phyloP scores from a whole-genome alignment of 495 filamentous ascomycete species.

The Hyaloscypha variabilis region DNA sequence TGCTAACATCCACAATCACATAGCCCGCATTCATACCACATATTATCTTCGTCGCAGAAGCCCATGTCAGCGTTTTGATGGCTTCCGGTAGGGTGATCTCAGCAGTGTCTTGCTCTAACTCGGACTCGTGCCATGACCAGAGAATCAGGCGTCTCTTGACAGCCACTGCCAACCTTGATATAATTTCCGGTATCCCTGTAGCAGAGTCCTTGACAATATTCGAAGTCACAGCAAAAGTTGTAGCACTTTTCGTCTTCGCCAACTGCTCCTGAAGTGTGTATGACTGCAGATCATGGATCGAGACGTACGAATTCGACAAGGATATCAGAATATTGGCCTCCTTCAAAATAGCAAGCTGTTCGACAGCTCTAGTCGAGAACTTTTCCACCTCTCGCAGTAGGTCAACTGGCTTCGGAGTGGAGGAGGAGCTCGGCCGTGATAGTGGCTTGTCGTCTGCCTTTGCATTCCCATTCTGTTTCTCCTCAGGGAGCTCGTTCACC shows the following conservation, averaged over 20 bases:
- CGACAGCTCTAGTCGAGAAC: conserved; percentile 85
- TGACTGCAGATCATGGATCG: conserved; percentile 83
- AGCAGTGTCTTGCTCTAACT: conserved; percentile 69
- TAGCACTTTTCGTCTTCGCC: conserved; percentile 83
- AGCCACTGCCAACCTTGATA: conserved; percentile 86
- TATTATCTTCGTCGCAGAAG: conserved; percentile 79
- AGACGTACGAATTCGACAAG: conserved; percentile 83
- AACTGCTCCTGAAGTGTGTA: conserved; percentile 81
- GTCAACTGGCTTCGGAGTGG: conserved; percentile 66
- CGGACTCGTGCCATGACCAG: conserved; percentile 96
- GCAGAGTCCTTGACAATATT: conserved; percentile 89
- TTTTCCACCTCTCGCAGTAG: conserved; percentile 88
- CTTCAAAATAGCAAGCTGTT: conserved; percentile 93
- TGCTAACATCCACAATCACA: conserved; percentile 85
- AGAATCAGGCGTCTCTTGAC: conserved; percentile 87
- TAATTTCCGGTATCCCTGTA: conserved; percentile 86
- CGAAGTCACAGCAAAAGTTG: conserved; percentile 87
- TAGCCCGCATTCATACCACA: conserved; percentile 88
- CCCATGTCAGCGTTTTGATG: conserved; percentile 87
- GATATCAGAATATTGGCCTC: conserved; percentile 90
- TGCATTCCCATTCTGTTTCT: conserved; percentile 26
- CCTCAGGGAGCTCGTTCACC: conserved; percentile 64
- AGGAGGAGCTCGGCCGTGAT: conserved; percentile 30
- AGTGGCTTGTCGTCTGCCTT: conserved; percentile 37
- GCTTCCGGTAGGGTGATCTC: conserved; percentile 81